Evolutionary conservation across 2,329 filamentous ascomycete genomes (phyloP).

Genomic region (Fusarium piperis): DNA sequence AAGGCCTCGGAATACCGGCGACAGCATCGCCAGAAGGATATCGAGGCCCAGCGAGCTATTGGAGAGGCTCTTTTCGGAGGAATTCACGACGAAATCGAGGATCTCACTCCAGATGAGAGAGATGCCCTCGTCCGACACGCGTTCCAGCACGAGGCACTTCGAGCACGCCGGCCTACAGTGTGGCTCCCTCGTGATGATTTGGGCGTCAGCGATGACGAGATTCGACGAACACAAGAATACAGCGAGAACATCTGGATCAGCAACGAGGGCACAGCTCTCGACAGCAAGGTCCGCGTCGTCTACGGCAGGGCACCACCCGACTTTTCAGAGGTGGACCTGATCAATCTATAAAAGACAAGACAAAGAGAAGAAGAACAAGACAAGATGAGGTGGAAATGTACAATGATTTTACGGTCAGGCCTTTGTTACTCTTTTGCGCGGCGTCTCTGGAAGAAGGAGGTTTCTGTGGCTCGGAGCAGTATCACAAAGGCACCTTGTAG

Average conservation of each 20-base stretch:
- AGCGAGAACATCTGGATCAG: slow-evolving; percentile 90
- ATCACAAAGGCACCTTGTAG: slow-evolving; percentile 29
- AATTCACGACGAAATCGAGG: slow-evolving; percentile 92
- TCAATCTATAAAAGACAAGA: slow-evolving; percentile 68
- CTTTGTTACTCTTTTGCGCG: slow-evolving; percentile 6
- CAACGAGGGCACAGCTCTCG: slow-evolving; percentile 89
- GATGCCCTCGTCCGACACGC: slow-evolving; percentile 86
- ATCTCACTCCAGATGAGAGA: slow-evolving; percentile 88
- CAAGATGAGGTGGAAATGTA: not conserved
- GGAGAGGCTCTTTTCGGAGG: slow-evolving; percentile 86
- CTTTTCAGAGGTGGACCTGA: slow-evolving; percentile 88
- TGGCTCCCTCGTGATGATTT: slow-evolving; percentile 95
- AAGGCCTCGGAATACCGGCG: slow-evolving; percentile 58
- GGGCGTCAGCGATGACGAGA: slow-evolving; percentile 91
- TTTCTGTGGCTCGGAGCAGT: slow-evolving; percentile 1
- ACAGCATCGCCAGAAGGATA: slow-evolving; percentile 64
- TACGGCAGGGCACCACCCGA: slow-evolving; percentile 89
- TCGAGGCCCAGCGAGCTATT: slow-evolving; percentile 78
- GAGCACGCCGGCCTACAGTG: slow-evolving; percentile 84
- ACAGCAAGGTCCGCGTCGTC: slow-evolving; percentile 83
- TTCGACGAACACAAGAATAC: slow-evolving; percentile 78
- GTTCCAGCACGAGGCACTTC: slow-evolving; percentile 89
- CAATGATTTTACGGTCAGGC: slow-evolving; percentile 1
- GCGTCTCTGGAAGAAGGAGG: slow-evolving; percentile 12
- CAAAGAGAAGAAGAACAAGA: not conserved